These are phyloP conservation scores for Candida tetrigidarum DNA, from an alignment of 1,139 yeast species.

Conservation along the genomic window DNA sequence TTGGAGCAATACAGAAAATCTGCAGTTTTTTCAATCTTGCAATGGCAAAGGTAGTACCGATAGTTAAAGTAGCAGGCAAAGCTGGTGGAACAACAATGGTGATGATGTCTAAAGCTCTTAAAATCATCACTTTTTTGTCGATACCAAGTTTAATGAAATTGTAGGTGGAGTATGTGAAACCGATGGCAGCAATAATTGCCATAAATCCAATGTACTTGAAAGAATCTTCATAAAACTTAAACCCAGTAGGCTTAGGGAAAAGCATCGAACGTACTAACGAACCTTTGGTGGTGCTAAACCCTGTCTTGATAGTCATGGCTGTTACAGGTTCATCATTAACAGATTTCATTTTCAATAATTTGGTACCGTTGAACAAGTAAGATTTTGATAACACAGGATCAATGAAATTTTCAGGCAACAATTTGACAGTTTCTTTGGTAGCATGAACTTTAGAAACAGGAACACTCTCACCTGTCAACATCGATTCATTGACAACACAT, in stretches of 20 bases:
- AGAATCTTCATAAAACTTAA: conserved; percentile 92
- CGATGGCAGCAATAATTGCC: conserved; percentile 83
- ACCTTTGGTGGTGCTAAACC: conserved; percentile 97
- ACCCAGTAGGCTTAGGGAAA: conserved; percentile 93
- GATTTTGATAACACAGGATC: conserved; percentile 72
- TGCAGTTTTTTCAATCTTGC: conserved; percentile 64
- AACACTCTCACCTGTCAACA: conserved; percentile 97
- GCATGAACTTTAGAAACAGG: conserved; percentile 88
- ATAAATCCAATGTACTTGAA: conserved; percentile 95
- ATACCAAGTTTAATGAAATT: conserved; percentile 81
- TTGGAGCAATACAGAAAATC: conserved; percentile 91
- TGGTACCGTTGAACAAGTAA: conserved; percentile 86
- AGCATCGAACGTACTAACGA: conserved; percentile 92
- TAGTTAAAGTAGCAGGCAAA: conserved; percentile 93
- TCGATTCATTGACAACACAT: conserved; percentile 91
- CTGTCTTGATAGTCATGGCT: conserved; percentile 88
- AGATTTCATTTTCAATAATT: conserved; percentile 78
- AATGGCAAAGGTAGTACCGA: conserved; percentile 93
- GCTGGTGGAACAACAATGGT: conserved; percentile 99
- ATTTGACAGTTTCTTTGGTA: conserved; percentile 59
- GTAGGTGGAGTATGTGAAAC: conserved; percentile 82
- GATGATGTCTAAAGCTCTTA: conserved; percentile 90
- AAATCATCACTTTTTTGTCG: conserved; percentile 67
- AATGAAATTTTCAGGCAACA: conserved; percentile 61
- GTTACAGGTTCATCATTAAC: conserved; percentile 72